Evolutionary conservation across 2,329 filamentous ascomycete species (phyloP), one percentile per base, ranked within the genome.

Genomic region (Trichoderma asperellum): DNA sequence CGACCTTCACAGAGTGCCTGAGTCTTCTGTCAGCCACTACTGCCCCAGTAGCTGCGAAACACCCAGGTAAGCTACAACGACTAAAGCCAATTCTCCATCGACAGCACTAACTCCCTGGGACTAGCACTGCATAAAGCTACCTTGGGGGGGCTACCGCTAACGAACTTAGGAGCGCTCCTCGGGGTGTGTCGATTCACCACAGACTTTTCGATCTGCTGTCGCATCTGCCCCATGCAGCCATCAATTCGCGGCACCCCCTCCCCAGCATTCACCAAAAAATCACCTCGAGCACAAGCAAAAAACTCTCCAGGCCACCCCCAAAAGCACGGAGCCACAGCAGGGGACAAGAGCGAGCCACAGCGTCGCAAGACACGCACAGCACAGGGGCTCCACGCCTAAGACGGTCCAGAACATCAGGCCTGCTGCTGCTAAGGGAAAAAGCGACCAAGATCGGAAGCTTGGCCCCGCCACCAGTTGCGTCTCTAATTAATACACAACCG

Each of bases 181-280:
- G 69, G 69, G 69, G 69, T 70, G 65, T 70, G 65, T 68, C 69
- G 69, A 70, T 70, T 63, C 69, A 70, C 64, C 65, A 61, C 65
- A 68, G 37, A 70, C 65, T 61, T 63, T 64, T 65, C 69, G 69
- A 70, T 70, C 69, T 35, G 56, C 60, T 59, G 68, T 70, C 68
- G 64, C 58, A 70, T 70, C 68, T 68, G 56, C 68, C 68, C 64
- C 68, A 68, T 69, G 57, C 58, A 65, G 57, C 43, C 68, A 34
- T 52, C 53, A 69, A 64, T 64, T 49, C 53, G 68, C 35, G 53
- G 43, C 67, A 64, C 58, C 49, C 68, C 56, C 62, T 56, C 60
- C 55, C 61, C 43, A 58, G 21, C 32, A 47, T 14, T 7, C 60
- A 40, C 34, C 61, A 59, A 55, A 43, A 64, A 43, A 49, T 40